A percentile compares a stretch with the other conserved stretches of the same genome.
These are phyloP conservation scores for Lithospermum erythrorhizon DNA, from an alignment of 257 asterid species.

Conservation along the genomic window DNA sequence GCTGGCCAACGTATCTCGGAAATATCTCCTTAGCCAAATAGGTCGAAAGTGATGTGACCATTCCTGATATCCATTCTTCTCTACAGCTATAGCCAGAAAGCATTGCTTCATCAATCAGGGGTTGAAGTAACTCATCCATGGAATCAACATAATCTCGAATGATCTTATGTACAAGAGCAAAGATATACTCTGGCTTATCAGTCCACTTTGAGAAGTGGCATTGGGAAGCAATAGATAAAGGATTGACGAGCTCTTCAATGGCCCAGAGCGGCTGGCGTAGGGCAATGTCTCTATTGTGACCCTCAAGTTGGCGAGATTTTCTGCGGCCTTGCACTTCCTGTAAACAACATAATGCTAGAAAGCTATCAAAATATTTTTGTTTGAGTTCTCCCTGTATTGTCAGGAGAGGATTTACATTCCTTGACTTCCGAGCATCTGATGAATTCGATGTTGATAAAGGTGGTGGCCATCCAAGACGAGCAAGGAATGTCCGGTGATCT, in stretches of 20 bases:
- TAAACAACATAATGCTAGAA: conserved; percentile 76
- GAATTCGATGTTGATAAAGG: conserved; percentile 54
- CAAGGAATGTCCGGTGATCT: conserved; percentile 80
- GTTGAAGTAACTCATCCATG: conserved; percentile 91
- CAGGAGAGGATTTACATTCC: conserved; percentile 63
- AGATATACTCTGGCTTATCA: conserved; percentile 83
- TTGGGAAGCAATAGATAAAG: conserved; percentile 67
- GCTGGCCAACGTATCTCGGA: conserved; percentile 41
- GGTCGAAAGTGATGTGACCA: conserved; percentile 67
- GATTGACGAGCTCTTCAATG: conserved; percentile 94
- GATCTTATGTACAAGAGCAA: conserved; percentile 79
- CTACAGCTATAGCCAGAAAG: conserved; percentile 92
- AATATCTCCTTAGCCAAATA: conserved; percentile 78
- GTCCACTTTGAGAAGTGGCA: conserved; percentile 84
- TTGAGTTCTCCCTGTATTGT: conserved; percentile 75
- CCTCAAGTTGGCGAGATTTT: conserved; percentile 74
- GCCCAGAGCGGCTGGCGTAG: conserved; percentile 92
- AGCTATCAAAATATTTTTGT: conserved; percentile 67
- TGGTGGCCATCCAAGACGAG: conserved; percentile 98
- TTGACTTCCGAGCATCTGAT: conserved; percentile 35
- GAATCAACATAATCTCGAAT: conserved; percentile 90
- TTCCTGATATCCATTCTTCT: conserved; percentile 96
- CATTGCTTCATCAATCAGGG: conserved; percentile 86
- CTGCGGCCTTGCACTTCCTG: conserved; percentile 86
- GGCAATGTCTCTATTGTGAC: conserved; percentile 35